Evolutionary conservation across 2,329 filamentous ascomycete species (phyloP), one percentile per base, ranked within the genome.

Genomic region (Penicillium sp.): DNA sequence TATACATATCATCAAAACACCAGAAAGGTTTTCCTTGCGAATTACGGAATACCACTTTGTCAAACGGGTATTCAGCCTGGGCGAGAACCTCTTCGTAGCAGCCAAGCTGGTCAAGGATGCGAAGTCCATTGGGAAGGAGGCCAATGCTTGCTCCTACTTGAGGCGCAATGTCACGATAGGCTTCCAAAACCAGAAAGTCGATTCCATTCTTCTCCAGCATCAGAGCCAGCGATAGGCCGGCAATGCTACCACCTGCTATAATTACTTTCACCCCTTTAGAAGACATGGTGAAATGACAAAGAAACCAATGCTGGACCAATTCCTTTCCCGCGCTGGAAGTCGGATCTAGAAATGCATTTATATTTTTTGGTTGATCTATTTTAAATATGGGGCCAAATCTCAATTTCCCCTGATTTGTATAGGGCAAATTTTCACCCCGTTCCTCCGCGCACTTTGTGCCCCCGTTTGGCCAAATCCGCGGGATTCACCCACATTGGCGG

Each of bases 81-180:
- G 53, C 39, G 13, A 66, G 33, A n/a, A 74, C 55, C 10, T 61
- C 57, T 9, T 74, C 66, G 34, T 60, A 77, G 16, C 73, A 53
- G 0, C 77, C 80, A 1, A 84, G 58, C 62, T 85, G 82, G 48
- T 83, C 80, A 0, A 83, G 62, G 2, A 83, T 76, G 0, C 78
- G 71, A 5, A 68, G 55, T 0, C 78, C 78, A 24, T 78, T 75
- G 0, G 81, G 69, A 1, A 74, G 56, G 0, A 84, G 59, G 1
- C 73, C 79, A 28, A 85, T 81, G 3, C 72, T 76, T 0, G 79
- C 80, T 1, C 82, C 82, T 0, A 77, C 67, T 19, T 75, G 67
- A 0, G 81, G 79, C 0, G 56, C 48, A 18, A 64, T 54, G 0
- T 75, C 65, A 8, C 3, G 2, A n/a, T 54, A 29, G 4, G 43